phyloP scores from a whole-genome alignment of 2,329 filamentous ascomycete species.

The Xylaria sp. region DNA sequence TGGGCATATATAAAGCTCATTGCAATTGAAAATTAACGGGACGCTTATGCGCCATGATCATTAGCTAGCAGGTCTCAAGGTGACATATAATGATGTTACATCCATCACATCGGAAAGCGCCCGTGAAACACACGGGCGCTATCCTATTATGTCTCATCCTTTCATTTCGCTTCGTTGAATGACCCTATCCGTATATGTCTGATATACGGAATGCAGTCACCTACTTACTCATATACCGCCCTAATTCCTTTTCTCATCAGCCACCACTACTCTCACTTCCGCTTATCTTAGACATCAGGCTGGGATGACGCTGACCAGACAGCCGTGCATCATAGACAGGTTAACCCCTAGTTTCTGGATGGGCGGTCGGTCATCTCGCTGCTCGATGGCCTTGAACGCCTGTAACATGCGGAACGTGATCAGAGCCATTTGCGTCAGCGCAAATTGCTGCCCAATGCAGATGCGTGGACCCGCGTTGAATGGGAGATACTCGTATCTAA shows the following conservation, averaged over 20 bases:
- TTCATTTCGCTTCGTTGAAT: too few species aligned
- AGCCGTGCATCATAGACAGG: conserved; percentile 47
- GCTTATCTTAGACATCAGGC: conserved; percentile 13
- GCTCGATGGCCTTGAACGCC: conserved; percentile 47
- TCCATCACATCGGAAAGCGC: too few species aligned
- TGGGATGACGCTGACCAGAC: conserved; percentile 47
- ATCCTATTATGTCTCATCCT: too few species aligned
- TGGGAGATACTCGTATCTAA: conserved; percentile 51
- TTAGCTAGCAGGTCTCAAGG: too few species aligned
- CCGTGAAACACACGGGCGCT: too few species aligned
- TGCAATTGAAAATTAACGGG: too few species aligned
- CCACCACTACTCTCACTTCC: too few species aligned
- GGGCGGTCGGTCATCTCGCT: conserved; percentile 44
- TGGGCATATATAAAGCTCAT: too few species aligned
- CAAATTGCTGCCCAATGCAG: conserved; percentile 55
- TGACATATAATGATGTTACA: too few species aligned
- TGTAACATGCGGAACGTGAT: conserved; percentile 49
- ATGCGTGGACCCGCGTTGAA: conserved; percentile 56
- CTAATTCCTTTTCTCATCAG: background rate
- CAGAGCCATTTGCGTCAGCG: conserved; percentile 48
- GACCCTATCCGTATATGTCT: too few species aligned
- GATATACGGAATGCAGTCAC: too few species aligned
- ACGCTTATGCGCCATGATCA: too few species aligned
- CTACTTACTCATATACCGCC: background rate
- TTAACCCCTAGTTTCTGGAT: conserved; percentile 48